Conservation (phyloP, 1,139 yeast genomes). For the Debaryomyces sp. region DNA sequence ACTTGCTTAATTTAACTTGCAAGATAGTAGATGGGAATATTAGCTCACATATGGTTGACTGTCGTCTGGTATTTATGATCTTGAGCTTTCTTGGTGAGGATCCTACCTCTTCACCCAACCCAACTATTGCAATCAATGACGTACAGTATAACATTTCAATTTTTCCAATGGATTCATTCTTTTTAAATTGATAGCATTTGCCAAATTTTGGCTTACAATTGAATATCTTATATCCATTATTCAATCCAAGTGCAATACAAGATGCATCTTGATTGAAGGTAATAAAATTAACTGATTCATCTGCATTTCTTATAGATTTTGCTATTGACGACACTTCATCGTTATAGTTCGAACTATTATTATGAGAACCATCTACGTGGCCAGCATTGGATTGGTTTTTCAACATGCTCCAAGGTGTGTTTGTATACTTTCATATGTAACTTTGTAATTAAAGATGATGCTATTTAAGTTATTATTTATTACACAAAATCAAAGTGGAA, state of each 20-base stretch:
- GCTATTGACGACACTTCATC: conserved; percentile 11
- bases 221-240: conserved; percentile 78
- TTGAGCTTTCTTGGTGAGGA: conserved; percentile 81
- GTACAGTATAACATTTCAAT: conserved; percentile 94
- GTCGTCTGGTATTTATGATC: conserved; percentile 78
- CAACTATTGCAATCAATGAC: conserved; percentile 83
- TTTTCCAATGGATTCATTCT: conserved; percentile 64
- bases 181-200: conserved; percentile 58
- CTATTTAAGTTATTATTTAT: not conserved
- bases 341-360: not conserved
- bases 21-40: conserved; percentile 85
- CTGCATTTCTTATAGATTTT: conserved; percentile 10
- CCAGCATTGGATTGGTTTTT: conserved; percentile 1
- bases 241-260: conserved; percentile 82
- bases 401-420: conserved; percentile 1
- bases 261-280: conserved; percentile 90
- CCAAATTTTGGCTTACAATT: conserved; percentile 87
- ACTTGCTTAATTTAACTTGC: conserved; percentile 74
- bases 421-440: not conserved
- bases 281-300: conserved; percentile 52
- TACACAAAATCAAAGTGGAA: conserved; percentile 1
- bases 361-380: not conserved
- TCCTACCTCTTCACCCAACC: conserved; percentile 80
- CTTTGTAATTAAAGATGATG: not conserved
- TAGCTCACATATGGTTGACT: conserved; percentile 77